Evolutionary conservation across 208 protist species (phyloP).

Genomic region (Wallacemonas sp.): DNA sequence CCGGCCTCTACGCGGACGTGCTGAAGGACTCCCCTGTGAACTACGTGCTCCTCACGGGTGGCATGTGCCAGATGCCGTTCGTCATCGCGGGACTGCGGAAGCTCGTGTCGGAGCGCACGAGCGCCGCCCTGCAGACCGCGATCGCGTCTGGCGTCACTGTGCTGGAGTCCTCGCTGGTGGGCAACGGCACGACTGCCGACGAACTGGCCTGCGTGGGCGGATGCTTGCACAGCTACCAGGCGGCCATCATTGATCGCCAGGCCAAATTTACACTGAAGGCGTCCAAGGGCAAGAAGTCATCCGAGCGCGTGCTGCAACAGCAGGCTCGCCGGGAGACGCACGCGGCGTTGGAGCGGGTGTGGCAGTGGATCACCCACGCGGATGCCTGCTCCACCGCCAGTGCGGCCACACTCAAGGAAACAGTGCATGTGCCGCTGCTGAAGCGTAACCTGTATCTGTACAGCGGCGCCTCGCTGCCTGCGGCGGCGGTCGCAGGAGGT

Average conservation of each 20-base stretch:
- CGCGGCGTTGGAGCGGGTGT: slow-evolving; percentile 18
- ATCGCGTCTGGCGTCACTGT: slow-evolving; percentile 15
- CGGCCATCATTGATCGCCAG: slow-evolving; percentile 31
- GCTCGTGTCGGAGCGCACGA: not conserved
- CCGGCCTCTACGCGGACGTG: slow-evolving; percentile 20
- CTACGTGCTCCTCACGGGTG: slow-evolving; percentile 67
- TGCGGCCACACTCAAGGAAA: slow-evolving; percentile 9
- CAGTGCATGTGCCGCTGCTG: slow-evolving; percentile 24
- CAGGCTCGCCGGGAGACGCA: slow-evolving; percentile 15
- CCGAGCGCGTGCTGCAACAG: slow-evolving; percentile 7
- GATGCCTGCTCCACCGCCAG: not conserved
- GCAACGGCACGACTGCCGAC: slow-evolving; percentile 58
- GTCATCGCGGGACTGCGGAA: slow-evolving; percentile 27
- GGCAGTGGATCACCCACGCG: slow-evolving; percentile 31
- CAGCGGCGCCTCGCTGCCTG: slow-evolving; percentile 27
- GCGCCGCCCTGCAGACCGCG: not conserved
- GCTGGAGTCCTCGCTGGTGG: slow-evolving; percentile 33
- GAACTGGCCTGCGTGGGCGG: slow-evolving; percentile 69
- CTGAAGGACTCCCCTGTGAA: slow-evolving; percentile 33
- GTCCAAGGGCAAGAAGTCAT: not conserved
- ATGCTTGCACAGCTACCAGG: slow-evolving; percentile 68
- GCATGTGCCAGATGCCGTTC: slow-evolving; percentile 74
- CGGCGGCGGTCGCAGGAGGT: slow-evolving; percentile 5
- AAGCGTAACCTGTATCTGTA: slow-evolving; percentile 52
- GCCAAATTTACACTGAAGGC: slow-evolving; percentile 26